Conservation (phyloP, 768 basidiomycete species). For the Xerocomellus dryophilus region DNA sequence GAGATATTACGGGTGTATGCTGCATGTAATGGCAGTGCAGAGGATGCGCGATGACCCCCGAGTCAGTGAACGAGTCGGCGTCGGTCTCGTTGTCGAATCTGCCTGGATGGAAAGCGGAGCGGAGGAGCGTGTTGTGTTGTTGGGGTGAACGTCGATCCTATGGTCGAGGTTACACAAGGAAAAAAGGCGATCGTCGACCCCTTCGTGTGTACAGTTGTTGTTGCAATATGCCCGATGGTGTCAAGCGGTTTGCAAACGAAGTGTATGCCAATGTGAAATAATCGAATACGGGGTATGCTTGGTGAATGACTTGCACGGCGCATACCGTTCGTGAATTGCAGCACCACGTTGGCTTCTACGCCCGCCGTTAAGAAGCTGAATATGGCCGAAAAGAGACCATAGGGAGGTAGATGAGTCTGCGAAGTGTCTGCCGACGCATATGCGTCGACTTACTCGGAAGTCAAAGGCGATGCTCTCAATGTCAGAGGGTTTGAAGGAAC, state of each 20-base stretch:
- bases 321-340: neutral
- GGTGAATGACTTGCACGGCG: neutral
- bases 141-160: constrained; percentile 3
- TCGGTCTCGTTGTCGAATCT: constrained; percentile 18
- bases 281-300: too few species aligned
- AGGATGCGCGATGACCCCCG: neutral
- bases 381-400: too few species aligned
- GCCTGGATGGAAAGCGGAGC: constrained; percentile 16
- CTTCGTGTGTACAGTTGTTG: too few species aligned
- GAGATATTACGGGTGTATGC: constrained; percentile 7
- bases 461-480: too few species aligned
- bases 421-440: too few species aligned
- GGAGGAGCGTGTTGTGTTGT: constrained; percentile 6
- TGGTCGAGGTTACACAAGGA: too few species aligned
- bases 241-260: too few species aligned
- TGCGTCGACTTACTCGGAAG: too few species aligned
- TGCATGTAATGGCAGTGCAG: constrained; percentile 24
- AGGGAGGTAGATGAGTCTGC: too few species aligned
- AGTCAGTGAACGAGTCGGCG: constrained; percentile 19
- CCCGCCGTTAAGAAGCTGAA: neutral
- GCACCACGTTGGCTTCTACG: neutral
- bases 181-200: too few species aligned
- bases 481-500: too few species aligned
- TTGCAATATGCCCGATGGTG: too few species aligned
- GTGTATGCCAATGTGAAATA: neutral